Evolutionary conservation across 306 rosid species (phyloP).

Genomic region (Lablab purpureus): DNA sequence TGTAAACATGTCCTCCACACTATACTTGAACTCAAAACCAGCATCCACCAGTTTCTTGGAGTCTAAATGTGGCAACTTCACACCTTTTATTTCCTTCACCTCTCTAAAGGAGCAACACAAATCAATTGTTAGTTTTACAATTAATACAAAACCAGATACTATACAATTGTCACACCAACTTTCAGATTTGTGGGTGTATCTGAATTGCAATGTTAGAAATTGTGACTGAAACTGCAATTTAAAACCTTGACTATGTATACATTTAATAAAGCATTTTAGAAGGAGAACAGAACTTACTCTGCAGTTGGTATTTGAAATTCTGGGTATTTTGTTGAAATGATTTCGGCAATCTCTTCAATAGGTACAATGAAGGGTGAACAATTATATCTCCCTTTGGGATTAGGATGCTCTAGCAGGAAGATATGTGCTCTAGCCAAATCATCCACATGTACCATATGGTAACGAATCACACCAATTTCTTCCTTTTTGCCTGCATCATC

Average conservation of each 20-base stretch:
- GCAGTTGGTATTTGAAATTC: constrained; percentile 55
- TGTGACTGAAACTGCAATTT: neutral
- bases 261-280: neutral
- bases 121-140: neutral
- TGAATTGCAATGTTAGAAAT: neutral
- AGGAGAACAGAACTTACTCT: constrained; percentile 58
- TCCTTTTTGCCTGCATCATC: constrained; percentile 47
- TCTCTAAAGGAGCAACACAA: constrained; percentile 40
- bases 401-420: constrained; percentile 61
- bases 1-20: constrained; percentile 55
- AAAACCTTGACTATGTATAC: neutral
- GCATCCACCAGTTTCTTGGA: constrained; percentile 62
- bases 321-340: constrained; percentile 58
- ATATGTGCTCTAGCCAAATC: constrained; percentile 71
- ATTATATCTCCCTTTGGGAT: constrained; percentile 65
- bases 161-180: neutral
- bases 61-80: constrained; percentile 19
- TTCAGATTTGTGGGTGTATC: neutral
- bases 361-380: constrained; percentile 57
- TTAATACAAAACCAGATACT: neutral
- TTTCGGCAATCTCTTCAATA: constrained; percentile 42
- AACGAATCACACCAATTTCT: constrained; percentile 43
- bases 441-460: constrained; percentile 65
- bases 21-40: constrained; percentile 63
- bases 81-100: constrained; percentile 45